A percentile compares a stretch with the other conserved stretches of the same genome.
Evolutionary conservation across 306 rosid genomes (phyloP).

Genomic region (Vigna reflexopilosa): DNA sequence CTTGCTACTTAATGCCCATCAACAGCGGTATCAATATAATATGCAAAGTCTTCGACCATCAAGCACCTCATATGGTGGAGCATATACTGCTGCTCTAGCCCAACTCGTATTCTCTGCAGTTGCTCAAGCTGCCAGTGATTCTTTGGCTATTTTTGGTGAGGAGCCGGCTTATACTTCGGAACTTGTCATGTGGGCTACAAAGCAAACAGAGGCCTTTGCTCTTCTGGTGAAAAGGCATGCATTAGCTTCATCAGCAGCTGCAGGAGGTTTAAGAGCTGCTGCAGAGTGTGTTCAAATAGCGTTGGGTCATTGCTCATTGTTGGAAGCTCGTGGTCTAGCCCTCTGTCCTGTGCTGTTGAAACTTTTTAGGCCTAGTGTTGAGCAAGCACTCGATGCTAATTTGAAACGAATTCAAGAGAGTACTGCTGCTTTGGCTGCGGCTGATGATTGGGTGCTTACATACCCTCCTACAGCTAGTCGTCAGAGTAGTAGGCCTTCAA

Average conservation of each 20-base stretch:
- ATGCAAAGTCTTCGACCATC: conserved; percentile 98
- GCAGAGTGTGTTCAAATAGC: conserved; percentile 99
- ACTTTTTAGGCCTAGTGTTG: conserved; percentile 96
- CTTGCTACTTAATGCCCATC: conserved; percentile 85
- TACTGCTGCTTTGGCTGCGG: conserved; percentile 96
- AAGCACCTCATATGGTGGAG: conserved; percentile 97
- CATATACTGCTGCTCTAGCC: conserved; percentile 97
- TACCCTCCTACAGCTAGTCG: conserved; percentile 66
- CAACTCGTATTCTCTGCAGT: conserved; percentile 96
- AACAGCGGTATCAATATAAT: conserved; percentile 85
- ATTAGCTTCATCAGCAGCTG: conserved; percentile 97
- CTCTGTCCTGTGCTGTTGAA: conserved; percentile 93
- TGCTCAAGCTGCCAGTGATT: conserved; percentile 96
- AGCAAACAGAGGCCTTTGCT: conserved; percentile 91
- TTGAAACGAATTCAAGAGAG: conserved; percentile 97
- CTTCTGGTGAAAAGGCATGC: conserved; percentile 92
- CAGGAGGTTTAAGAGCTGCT: conserved; percentile 99
- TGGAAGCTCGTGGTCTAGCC: conserved; percentile 97
- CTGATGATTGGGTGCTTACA: conserved; percentile 95
- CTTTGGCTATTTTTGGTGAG: conserved; percentile 81
- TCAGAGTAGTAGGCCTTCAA: conserved; percentile 73
- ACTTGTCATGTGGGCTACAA: conserved; percentile 97
- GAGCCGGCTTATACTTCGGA: conserved; percentile 90
- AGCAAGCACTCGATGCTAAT: conserved; percentile 95
- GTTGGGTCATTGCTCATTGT: conserved; percentile 92